Evolutionary conservation across 768 basidiomycete genomes (phyloP), one percentile per base, ranked within the genome.

Genomic region (Termitomyces sp.): DNA sequence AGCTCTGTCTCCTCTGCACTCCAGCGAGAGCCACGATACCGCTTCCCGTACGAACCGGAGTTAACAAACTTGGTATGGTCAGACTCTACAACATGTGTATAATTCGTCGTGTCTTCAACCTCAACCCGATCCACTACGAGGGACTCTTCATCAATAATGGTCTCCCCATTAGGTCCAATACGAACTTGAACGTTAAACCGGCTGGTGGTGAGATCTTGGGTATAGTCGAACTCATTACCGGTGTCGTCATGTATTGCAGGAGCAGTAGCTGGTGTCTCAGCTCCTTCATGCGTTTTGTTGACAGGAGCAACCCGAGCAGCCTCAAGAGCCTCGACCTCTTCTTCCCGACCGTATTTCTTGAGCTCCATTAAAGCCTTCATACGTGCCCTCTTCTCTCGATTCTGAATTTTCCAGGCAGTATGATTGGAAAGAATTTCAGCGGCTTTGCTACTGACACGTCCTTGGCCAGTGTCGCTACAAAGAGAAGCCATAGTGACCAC

Each of bases 61-160:
- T 94, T 96, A 56, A 92, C 83, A 65, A 95, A 94, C 64, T 90
- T 90, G 8, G 85, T 86, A 51, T 84, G 80, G 63, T 94, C 93
- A 0, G 86, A 90, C 69, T 92, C 90, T 53, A 89, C 85, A 35
- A 93, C 78, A 63, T 92, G 90, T 3, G 85, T 87, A 65, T 91
- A 90, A 58, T 82, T 77, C 28, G 81, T 78, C 1, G 87, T 87
- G 51, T 77, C 77, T 49, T 91, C 88, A 44, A 79, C 79, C 64
- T 87, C 88, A 20, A 80, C 77, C 10, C 90, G 85, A 63, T 93
- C 90, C 32, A 94, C 87, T 48, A 87, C 84, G 20, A 94, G 73
- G 13, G 90, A 91, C 26, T 90, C 84, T 68, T 94, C 91, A 64
- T 96, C 92, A 57, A 95, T 81, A 51, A 94, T 82, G 7, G 90